These are phyloP conservation scores for Monosporascus sp. DNA, from an alignment of 2,329 filamentous ascomycete species.

Conservation along the genomic window DNA sequence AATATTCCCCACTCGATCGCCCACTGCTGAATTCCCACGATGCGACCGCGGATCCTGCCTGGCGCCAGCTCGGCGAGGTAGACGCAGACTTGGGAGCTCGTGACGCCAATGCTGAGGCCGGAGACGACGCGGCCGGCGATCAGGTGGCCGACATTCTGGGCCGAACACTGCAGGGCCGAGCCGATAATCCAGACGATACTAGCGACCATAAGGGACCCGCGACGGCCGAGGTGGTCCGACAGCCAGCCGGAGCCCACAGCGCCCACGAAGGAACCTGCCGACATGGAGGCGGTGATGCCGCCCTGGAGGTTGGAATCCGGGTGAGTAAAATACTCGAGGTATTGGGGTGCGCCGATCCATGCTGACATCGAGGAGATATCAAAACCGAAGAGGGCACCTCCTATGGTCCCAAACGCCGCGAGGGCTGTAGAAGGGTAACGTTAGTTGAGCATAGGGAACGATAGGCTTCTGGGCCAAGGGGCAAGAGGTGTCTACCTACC, in stretches of 20 bases:
- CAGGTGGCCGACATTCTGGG: constrained; percentile 49
- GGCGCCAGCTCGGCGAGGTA: constrained; percentile 62
- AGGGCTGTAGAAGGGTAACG: not conserved
- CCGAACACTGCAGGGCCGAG: constrained; percentile 49
- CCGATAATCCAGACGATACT: constrained; percentile 46
- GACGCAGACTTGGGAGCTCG: constrained; percentile 58
- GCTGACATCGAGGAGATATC: constrained; percentile 32
- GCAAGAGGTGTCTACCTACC: not conserved
- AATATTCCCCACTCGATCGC: constrained; percentile 61
- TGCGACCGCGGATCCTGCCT: constrained; percentile 48
- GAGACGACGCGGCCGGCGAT: constrained; percentile 51
- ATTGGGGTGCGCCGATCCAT: constrained; percentile 43
- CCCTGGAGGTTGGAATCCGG: constrained; percentile 40
- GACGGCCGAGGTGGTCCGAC: constrained; percentile 39
- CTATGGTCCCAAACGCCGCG: constrained; percentile 26
- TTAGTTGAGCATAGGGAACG: not conserved
- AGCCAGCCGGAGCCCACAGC: constrained; percentile 38
- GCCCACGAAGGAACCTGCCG: constrained; percentile 42
- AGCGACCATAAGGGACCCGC: constrained; percentile 33
- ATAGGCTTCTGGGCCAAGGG: not conserved
- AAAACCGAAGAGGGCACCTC: constrained; percentile 29
- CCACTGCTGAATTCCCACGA: constrained; percentile 67
- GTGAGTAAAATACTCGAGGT: constrained; percentile 43
- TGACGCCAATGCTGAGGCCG: constrained; percentile 58
- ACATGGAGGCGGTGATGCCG: constrained; percentile 43